phyloP scores from a whole-genome alignment of 495 filamentous ascomycete genomes.

The Tuber calosporum region DNA sequence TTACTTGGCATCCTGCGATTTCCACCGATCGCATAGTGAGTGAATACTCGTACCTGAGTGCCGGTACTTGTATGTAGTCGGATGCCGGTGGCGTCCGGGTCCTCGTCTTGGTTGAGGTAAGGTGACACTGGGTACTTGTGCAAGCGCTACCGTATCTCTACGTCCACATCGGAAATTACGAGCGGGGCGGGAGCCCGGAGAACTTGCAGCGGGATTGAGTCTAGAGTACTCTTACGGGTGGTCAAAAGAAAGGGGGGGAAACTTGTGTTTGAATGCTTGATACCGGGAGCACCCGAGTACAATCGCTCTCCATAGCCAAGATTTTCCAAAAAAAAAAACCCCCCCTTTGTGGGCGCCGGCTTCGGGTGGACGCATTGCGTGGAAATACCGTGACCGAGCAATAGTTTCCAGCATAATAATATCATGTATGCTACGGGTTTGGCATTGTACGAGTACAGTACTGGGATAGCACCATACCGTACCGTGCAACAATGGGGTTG shows the following conservation, averaged over 20 bases:
- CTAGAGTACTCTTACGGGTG: too few relatives aligned
- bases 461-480: too few relatives aligned
- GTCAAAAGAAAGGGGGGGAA: too few relatives aligned
- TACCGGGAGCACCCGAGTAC: too few relatives aligned
- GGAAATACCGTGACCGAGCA: not conserved
- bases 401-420: not conserved
- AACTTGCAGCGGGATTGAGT: too few relatives aligned
- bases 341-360: not conserved
- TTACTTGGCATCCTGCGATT: not conserved
- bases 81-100: not conserved
- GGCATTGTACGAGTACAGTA: too few relatives aligned
- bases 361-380: not conserved
- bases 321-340: not conserved
- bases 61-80: too few relatives aligned
- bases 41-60: not conserved
- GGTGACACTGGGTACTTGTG: too few relatives aligned
- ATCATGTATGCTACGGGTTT: not conserved
- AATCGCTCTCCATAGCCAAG: too few relatives aligned
- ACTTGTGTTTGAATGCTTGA: too few relatives aligned
- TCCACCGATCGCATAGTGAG: not conserved
- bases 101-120: not conserved
- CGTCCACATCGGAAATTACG: not conserved
- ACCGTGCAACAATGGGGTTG: not conserved
- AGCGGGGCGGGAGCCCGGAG: not conserved
- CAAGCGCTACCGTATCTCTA: too few relatives aligned